Percentiles rank a stretch among this genome's conserved stretches.
Evolutionary conservation across 345 rosid species (phyloP).

Genomic region (Combretum micranthum): DNA sequence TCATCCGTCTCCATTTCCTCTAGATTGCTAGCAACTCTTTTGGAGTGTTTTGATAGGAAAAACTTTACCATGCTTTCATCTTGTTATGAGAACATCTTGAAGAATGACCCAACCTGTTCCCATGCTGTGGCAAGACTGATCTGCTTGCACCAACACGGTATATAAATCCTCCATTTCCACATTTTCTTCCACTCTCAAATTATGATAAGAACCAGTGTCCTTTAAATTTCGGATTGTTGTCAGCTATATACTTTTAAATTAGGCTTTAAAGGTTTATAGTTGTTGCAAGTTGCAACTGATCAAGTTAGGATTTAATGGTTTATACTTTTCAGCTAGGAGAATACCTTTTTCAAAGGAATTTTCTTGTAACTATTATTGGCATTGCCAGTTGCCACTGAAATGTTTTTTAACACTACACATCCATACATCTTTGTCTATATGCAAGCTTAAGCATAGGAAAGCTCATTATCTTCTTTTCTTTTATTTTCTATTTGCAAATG

Average conservation of each 20-base stretch:
- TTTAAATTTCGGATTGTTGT: no score
- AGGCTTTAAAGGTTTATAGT: neutral
- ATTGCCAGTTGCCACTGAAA: no score
- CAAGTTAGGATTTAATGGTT: no score
- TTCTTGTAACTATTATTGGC: no score
- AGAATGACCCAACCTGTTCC: slow-evolving; percentile 63
- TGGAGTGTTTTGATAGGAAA: slow-evolving; percentile 42
- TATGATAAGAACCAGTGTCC: neutral
- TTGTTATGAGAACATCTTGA: slow-evolving; percentile 56
- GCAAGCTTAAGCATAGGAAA: no score
- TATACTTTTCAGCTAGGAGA: no score
- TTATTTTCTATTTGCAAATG: neutral
- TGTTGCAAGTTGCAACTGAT: no score
- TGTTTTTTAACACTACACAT: no score
- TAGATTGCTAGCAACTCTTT: slow-evolving; percentile 57
- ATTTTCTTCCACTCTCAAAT: neutral
- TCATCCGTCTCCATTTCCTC: slow-evolving; percentile 6
- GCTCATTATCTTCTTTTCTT: neutral
- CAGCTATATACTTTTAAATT: neutral
- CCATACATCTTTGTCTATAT: no score
- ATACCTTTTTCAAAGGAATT: no score
- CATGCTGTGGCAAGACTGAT: slow-evolving; percentile 52
- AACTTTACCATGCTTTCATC: slow-evolving; percentile 27
- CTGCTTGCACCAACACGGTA: slow-evolving; percentile 52
- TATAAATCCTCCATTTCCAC: neutral